These are phyloP conservation scores for Apiotrichum laibachii DNA, from an alignment of 1,284 basidiomycete genomes.

Conservation along the genomic window DNA sequence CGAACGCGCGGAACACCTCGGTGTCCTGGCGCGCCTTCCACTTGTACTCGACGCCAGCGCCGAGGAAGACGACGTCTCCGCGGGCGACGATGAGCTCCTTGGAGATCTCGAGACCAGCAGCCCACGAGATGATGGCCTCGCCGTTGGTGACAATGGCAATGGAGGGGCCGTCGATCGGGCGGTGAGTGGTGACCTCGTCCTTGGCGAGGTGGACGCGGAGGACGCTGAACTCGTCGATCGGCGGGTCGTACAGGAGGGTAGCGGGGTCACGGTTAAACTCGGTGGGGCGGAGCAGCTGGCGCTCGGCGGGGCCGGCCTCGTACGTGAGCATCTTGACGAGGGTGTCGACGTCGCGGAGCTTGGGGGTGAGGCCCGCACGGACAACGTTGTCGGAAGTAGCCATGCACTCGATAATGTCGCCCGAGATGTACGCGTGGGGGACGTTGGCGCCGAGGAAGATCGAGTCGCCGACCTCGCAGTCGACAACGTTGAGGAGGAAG, in stretches of 20 bases:
- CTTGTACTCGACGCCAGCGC: constrained; percentile 63
- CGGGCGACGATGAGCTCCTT: constrained; percentile 56
- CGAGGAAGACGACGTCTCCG: constrained; percentile 82
- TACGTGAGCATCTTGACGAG: constrained; percentile 88
- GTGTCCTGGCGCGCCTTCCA: constrained; percentile 55
- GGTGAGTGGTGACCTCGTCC: constrained; percentile 46
- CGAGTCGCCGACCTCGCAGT: constrained; percentile 76
- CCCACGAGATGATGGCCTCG: constrained; percentile 53
- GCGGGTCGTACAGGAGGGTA: constrained; percentile 79
- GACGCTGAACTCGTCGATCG: constrained; percentile 91
- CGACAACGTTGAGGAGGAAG: constrained; percentile 85
- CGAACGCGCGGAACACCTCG: constrained; percentile 73
- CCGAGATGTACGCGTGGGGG: constrained; percentile 92
- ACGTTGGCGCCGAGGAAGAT: constrained; percentile 94
- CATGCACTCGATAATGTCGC: constrained; percentile 97
- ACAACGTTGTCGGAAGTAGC: constrained; percentile 99
- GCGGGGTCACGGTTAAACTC: constrained; percentile 52
- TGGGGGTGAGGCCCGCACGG: constrained; percentile 94
- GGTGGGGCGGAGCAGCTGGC: constrained; percentile 66
- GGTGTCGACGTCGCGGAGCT: constrained; percentile 87
- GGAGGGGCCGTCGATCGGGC: constrained; percentile 78
- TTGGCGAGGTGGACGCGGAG: constrained; percentile 61
- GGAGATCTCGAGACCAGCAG: constrained; percentile 16
- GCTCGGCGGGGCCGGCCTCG: constrained; percentile 63
- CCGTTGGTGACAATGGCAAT: constrained; percentile 76